phyloP scores from a whole-genome alignment of 2,329 filamentous ascomycete genomes.

The Phialophora macrospora region DNA sequence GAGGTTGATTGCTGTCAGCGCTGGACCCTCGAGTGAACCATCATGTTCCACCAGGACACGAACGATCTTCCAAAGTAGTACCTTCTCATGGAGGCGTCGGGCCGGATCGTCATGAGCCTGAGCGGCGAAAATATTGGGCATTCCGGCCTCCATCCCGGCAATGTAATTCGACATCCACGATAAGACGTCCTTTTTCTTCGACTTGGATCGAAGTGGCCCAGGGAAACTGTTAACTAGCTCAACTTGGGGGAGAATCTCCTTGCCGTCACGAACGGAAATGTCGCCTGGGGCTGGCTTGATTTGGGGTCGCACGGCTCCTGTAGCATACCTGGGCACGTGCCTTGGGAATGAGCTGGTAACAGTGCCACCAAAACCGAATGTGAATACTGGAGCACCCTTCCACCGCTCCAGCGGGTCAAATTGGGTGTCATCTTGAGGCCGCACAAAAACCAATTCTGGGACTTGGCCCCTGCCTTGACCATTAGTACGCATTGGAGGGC shows the following conservation, averaged over 20 bases:
- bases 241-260: constrained; percentile 71
- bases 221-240: constrained; percentile 82
- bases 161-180: constrained; percentile 81
- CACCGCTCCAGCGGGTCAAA: constrained; percentile 83
- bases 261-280: constrained; percentile 76
- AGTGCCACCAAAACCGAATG: constrained; percentile 84
- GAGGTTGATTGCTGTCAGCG: constrained; percentile 75
- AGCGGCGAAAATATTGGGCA: constrained; percentile 42
- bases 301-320: constrained; percentile 72
- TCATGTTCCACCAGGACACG: constrained; percentile 84
- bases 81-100: constrained; percentile 76
- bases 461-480: constrained; percentile 52
- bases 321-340: constrained; percentile 82
- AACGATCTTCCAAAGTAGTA: constrained; percentile 86
- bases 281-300: constrained; percentile 83
- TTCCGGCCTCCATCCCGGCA: constrained; percentile 67
- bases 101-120: constrained; percentile 56
- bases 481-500: constrained; percentile 40
- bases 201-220: constrained; percentile 83
- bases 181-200: constrained; percentile 92
- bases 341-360: constrained; percentile 86
- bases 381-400: constrained; percentile 85
- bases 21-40: constrained; percentile 73
- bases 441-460: constrained; percentile 60
- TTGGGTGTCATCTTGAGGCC: constrained; percentile 60